Evolutionary conservation across 2,329 filamentous ascomycete genomes (phyloP).

Genomic region (Hypoxylon sp.): DNA sequence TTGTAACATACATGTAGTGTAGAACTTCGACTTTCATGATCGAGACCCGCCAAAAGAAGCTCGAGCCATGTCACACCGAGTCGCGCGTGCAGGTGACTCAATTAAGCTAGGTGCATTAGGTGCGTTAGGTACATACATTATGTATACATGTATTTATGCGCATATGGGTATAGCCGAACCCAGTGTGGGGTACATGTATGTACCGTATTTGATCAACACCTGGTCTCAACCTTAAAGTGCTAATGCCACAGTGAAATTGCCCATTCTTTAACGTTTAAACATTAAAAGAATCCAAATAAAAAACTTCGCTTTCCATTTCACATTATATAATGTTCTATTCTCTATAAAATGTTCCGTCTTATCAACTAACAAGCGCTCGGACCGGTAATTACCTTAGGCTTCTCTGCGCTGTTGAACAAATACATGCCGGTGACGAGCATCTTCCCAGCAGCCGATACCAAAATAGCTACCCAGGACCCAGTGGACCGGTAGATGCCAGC

Average conservation of each 20-base stretch:
- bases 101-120: conserved; percentile 31
- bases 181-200: neutral
- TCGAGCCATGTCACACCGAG: conserved; percentile 37
- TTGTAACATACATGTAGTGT: neutral
- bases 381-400: conserved; percentile 44
- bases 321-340: neutral
- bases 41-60: conserved; percentile 42
- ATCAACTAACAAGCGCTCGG: conserved; percentile 41
- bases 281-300: conserved; percentile 13
- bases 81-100: conserved; percentile 48
- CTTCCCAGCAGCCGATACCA: conserved; percentile 63
- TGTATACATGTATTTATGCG: too few relatives aligned
- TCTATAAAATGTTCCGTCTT: conserved; percentile 19
- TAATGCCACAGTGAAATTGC: neutral
- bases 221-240: too few relatives aligned
- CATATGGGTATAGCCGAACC: neutral
- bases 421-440: conserved; percentile 62
- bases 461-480: conserved; percentile 61
- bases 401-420: conserved; percentile 60
- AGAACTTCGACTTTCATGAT: conserved; percentile 23
- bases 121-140: too few relatives aligned
- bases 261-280: neutral
- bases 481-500: conserved; percentile 64
- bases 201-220: neutral
- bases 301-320: conserved; percentile 19